These are phyloP conservation scores for Pseudogymnoascus sp. DNA, from an alignment of 2,329 filamentous ascomycete genomes.

Conservation along the genomic window DNA sequence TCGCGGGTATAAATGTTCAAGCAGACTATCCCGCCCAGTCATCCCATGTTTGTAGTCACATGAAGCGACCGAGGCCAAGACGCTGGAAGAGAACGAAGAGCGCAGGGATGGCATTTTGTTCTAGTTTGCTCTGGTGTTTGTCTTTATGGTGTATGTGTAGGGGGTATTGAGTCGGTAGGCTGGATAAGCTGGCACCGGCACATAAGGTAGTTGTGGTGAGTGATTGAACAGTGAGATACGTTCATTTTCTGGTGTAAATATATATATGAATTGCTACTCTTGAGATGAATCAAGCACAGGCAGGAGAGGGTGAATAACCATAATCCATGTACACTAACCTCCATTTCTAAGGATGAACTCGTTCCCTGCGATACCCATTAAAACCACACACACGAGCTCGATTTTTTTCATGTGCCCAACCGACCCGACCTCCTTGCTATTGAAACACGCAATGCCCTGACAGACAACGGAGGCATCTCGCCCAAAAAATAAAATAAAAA, in stretches of 20 bases:
- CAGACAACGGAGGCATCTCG: conserved; percentile 2
- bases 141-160: neutral
- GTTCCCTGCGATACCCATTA: conserved; percentile 2
- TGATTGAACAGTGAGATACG: neutral
- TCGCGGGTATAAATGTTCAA: neutral
- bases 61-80: neutral
- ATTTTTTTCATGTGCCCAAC: conserved; percentile 7
- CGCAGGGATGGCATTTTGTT: neutral
- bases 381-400: conserved; percentile 1
- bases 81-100: neutral
- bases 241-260: neutral
- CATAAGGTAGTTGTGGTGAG: neutral
- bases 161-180: neutral
- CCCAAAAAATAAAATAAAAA: neutral
- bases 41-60: neutral
- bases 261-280: neutral
- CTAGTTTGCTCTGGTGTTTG: no score
- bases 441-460: conserved; percentile 4
- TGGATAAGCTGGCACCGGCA: neutral
- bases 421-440: neutral
- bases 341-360: neutral
- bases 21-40: neutral
- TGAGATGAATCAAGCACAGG: neutral
- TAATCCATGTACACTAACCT: neutral
- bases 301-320: neutral